Base-by-base conservation (phyloP, 305 asterid genomes). In the Coffea humblotiana region DNA sequence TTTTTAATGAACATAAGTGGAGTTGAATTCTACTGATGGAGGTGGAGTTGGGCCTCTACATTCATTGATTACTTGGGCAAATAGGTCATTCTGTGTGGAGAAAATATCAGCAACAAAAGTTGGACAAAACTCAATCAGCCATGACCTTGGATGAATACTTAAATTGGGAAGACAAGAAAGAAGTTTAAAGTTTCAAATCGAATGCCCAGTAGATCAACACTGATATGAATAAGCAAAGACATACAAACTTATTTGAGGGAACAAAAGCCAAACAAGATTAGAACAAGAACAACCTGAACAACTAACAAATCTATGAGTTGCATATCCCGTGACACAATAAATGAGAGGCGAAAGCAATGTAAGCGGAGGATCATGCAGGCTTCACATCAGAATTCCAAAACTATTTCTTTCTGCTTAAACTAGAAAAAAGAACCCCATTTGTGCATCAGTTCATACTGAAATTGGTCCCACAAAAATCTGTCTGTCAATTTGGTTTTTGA, bases 11-110 rank as follows among this genome's bases (percentile, higher is more conserved):
- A 74, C 18, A 18, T 54, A 4, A 16, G 9, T 9, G 3, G 6
- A 49, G 19, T 25, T 43, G 10, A 52, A 52, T 27, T 52, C 6
- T 27, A 52, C n/a, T 43, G 3, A 83, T 71, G 94, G 90, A 94
- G 94, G 65, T 89, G 87, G 75, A 90, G 87, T 85, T 93, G 32
- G 98, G 5, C 88, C 91, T 11, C 83, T 84, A 51, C 99, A 95
- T 89, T 95, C 99, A 85, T 90, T 97, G 74, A 92, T 83, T 83
- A 92, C 97, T 90, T 93, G 97, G 69, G 88, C 79, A 76, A 93
- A 91, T 79, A 93, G 84, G 74, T 91, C 93, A 76, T 88, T 90
- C 98, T 95, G 88, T 29, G 54, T 9, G 60, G 43, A 47, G 74
- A 16, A 43, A 45, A 83, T 83, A 85, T 35, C 54, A 47, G 69